Conservation (phyloP, 2,329 filamentous ascomycete genomes). For the Pyrenochaeta sp. region DNA sequence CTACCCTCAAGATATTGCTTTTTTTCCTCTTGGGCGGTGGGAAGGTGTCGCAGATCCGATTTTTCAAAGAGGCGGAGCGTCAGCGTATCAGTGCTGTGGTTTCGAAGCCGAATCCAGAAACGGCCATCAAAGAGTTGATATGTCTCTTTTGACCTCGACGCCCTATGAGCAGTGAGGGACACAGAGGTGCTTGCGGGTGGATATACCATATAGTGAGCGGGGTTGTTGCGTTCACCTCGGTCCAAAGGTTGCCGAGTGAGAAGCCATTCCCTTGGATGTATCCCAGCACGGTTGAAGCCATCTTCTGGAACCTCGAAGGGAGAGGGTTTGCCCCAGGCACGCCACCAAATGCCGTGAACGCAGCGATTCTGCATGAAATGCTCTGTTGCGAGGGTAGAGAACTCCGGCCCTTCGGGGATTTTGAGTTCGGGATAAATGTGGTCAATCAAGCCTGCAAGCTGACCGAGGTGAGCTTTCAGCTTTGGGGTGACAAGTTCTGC, state of each 20-base stretch:
- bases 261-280: constrained; percentile 33
- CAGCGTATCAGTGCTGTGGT: constrained; percentile 41
- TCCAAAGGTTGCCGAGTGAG: constrained; percentile 37
- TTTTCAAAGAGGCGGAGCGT: constrained; percentile 48
- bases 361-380: constrained; percentile 23
- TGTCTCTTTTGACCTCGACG: not conserved
- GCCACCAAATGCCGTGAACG: constrained; percentile 38
- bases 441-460: constrained; percentile 52
- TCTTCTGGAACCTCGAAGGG: constrained; percentile 19
- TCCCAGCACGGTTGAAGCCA: constrained; percentile 3
- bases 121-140: constrained; percentile 64
- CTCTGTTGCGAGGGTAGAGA: not conserved
- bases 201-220: constrained; percentile 9
- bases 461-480: constrained; percentile 53
- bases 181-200: constrained; percentile 12
- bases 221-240: not conserved
- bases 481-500: constrained; percentile 60
- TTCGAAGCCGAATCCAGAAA: constrained; percentile 62
- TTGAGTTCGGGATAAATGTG: constrained; percentile 52
- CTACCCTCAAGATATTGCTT: not conserved
- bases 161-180: not conserved
- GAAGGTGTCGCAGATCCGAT: constrained; percentile 20
- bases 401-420: constrained; percentile 3
- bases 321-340: constrained; percentile 19
- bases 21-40: not conserved